These are phyloP conservation scores for Penicillium fuscoglaucum DNA, from an alignment of 2,329 filamentous ascomycete genomes.

Conservation along the genomic window DNA sequence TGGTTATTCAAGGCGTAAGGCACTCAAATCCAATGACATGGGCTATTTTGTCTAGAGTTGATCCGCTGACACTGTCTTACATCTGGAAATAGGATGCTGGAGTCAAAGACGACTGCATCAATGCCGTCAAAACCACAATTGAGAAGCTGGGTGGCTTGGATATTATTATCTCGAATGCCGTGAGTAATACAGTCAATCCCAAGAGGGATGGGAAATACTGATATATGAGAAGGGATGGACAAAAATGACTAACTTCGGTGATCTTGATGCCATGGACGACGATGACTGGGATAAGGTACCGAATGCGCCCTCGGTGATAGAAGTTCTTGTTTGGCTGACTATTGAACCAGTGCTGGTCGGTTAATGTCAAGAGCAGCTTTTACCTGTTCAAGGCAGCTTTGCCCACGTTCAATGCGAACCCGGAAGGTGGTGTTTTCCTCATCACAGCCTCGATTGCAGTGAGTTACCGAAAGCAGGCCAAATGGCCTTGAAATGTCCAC, in stretches of 20 bases:
- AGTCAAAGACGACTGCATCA: constrained; percentile 57
- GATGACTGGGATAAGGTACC: constrained; percentile 64
- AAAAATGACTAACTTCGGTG: constrained; percentile 57
- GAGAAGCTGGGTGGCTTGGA: constrained; percentile 69
- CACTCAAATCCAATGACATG: background rate
- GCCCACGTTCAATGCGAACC: constrained; percentile 60
- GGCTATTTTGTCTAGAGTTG: background rate
- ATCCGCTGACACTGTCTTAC: constrained; percentile 10
- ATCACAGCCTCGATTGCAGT: constrained; percentile 65
- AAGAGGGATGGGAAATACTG: background rate
- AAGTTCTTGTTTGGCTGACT: background rate
- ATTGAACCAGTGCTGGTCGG: constrained; percentile 55
- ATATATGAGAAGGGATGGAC: constrained; percentile 57
- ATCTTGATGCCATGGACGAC: constrained; percentile 59
- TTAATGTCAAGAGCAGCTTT: constrained; percentile 60
- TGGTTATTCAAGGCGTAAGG: constrained; percentile 61
- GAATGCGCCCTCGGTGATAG: background rate
- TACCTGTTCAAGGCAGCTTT: constrained; percentile 58
- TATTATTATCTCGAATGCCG: constrained; percentile 73
- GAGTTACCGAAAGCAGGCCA: constrained; percentile 20
- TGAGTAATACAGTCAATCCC: constrained; percentile 31
- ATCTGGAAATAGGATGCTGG: constrained; percentile 57
- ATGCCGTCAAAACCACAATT: constrained; percentile 61
- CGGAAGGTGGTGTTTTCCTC: constrained; percentile 63
- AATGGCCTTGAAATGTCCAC: constrained; percentile 17